These are phyloP conservation scores for Dalbergia oliveri DNA, from an alignment of 306 rosid genomes.

Conservation along the genomic window DNA sequence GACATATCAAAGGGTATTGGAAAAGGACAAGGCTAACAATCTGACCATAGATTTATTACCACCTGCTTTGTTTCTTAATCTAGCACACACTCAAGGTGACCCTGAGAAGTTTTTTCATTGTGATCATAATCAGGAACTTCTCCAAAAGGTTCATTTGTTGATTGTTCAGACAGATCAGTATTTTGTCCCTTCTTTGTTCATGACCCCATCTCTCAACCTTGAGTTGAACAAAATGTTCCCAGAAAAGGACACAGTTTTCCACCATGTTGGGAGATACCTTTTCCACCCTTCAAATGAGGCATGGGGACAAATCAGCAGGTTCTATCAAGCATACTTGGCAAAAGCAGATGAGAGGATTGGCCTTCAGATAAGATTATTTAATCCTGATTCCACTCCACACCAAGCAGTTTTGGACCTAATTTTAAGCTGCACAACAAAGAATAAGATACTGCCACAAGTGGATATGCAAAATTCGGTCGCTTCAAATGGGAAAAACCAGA, in stretches of 20 bases:
- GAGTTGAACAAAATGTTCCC: constrained; percentile 47
- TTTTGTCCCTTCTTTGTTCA: constrained; percentile 67
- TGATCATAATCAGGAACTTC: constrained; percentile 57
- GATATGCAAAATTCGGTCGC: not conserved
- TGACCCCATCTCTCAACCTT: constrained; percentile 59
- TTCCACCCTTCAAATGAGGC: constrained; percentile 53
- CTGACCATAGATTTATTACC: constrained; percentile 44
- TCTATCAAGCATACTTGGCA: constrained; percentile 37
- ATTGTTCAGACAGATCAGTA: constrained; percentile 65
- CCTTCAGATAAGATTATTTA: constrained; percentile 49
- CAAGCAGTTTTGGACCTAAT: constrained; percentile 54
- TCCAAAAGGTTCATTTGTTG: constrained; percentile 52
- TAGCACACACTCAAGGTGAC: constrained; percentile 38
- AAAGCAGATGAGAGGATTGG: constrained; percentile 41
- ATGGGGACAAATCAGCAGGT: constrained; percentile 55
- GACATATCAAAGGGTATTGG: constrained; percentile 55
- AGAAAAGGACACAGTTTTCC: constrained; percentile 40
- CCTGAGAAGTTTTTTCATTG: constrained; percentile 69
- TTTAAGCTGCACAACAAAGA: constrained; percentile 51
- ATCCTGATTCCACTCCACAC: not conserved
- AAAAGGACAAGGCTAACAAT: constrained; percentile 42
- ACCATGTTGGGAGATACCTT: constrained; percentile 46
- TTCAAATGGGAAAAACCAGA: not conserved
- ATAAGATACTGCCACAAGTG: constrained; percentile 57
- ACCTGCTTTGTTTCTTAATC: constrained; percentile 54